Base-by-base conservation (phyloP, 108 stramenopile genomes). In the Pseudonitzschia pungens region DNA sequence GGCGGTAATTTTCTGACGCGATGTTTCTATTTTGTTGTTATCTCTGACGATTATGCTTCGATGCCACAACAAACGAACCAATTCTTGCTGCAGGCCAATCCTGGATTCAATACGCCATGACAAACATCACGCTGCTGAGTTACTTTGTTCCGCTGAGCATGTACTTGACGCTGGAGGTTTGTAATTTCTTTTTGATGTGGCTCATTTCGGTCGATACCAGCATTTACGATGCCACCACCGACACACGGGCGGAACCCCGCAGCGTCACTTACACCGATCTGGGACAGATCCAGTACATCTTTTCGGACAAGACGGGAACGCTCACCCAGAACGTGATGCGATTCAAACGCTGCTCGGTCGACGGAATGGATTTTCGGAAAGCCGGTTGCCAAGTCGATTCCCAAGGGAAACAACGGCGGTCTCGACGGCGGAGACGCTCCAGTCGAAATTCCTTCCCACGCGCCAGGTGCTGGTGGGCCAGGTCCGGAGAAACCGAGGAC, bases 301-400 rank as follows among this genome's bases (percentile, higher is more conserved):
- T 99, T 76, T 91, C 91, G 0, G 96, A 97, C 72, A 97, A 97
- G 70, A 97, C 96, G 24, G 99, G 99, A 21, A 99, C 99, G 21
- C 78, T 99, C 56, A 99, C 99, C 15, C 93, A 90, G 53, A 99
- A 99, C 75, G 88, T 98, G 8, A 99, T 99, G 99, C 83, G 92
- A 62, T 98, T 99, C 77, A 96, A 95, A 70, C 83, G 96, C n/a
- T 97, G 94, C 72, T 93, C 92, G 31, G 91, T 98, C 33, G 94
- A 90, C 65, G 96, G 95, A 45, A 72, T 75, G 56, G 51, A n/a
- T 90, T 16, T 98, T 94, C 75, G 98, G 97, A 21, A 80, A 84
- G 58, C 92, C 91, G 32, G 77, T 95, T 44, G 54, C 26, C n/a
- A 55, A 55, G 26, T 21, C 54, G 26, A 55, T 2, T 26, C 54